Evolutionary conservation across 108 stramenopile genomes (phyloP).

Genomic region (Fragilariopsis cylindrus): DNA sequence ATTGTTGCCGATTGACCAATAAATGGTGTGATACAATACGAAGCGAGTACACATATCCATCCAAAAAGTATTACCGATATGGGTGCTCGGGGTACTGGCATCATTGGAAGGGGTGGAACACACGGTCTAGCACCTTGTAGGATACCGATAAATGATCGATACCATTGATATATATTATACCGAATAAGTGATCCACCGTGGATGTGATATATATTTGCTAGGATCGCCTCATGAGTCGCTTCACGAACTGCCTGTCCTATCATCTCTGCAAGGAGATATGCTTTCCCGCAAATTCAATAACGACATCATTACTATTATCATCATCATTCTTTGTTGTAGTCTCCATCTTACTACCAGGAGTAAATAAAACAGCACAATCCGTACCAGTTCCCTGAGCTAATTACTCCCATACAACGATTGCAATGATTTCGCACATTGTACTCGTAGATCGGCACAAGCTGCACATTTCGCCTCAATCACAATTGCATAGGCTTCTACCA

Average conservation of each 20-base stretch:
- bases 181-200: slow-evolving; percentile 5
- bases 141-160: background rate
- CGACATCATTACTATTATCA: background rate
- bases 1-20: slow-evolving; percentile 4
- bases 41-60: background rate
- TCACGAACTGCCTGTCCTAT: slow-evolving; percentile 58
- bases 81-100: slow-evolving; percentile 3
- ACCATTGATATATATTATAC: background rate
- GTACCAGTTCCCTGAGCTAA: slow-evolving; percentile 48
- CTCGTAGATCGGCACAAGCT: slow-evolving; percentile 28
- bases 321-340: background rate
- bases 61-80: background rate
- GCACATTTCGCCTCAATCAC: slow-evolving; percentile 53
- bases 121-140: slow-evolving; percentile 1
- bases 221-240: slow-evolving; percentile 56
- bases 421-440: slow-evolving; percentile 35
- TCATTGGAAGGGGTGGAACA: slow-evolving; percentile 13
- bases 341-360: background rate
- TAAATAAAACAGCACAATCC: slow-evolving; percentile 29
- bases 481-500: slow-evolving; percentile 52
- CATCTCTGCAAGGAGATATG: slow-evolving; percentile 49
- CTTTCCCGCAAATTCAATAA: slow-evolving; percentile 39
- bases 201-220: slow-evolving; percentile 49
- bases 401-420: background rate
- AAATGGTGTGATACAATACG: background rate